Percentiles rank a stretch among this genome's conserved stretches.
Evolutionary conservation across 495 filamentous ascomycete genomes (phyloP).

Genomic region (Penicillium atrosanguineum): DNA sequence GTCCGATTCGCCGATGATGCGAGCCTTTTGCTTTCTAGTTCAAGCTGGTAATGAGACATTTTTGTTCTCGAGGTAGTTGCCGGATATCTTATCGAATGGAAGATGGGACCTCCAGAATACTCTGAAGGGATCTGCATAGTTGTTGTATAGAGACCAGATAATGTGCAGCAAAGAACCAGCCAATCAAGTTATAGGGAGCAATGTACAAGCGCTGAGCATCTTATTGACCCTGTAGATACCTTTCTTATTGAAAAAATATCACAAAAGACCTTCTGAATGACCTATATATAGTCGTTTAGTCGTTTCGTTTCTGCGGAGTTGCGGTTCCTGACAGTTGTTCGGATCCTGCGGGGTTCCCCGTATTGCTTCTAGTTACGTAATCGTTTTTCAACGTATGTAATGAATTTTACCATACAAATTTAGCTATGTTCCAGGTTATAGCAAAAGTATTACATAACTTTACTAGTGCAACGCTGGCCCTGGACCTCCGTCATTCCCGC

Average conservation of each 20-base stretch:
- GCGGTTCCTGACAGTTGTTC: slow-evolving; percentile 28
- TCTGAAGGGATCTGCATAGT: background rate
- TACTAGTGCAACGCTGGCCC: slow-evolving; percentile 3
- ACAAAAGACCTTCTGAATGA: background rate
- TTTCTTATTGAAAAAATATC: background rate
- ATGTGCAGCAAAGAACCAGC: background rate
- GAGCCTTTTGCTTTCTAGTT: too few relatives aligned
- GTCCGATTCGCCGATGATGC: too few relatives aligned
- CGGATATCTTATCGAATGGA: too few relatives aligned
- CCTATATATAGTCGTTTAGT: background rate
- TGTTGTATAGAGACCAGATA: background rate
- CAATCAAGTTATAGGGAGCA: background rate
- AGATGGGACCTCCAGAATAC: background rate
- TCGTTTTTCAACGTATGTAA: background rate
- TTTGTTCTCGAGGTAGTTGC: too few relatives aligned
- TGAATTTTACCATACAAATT: background rate
- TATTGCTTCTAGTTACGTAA: background rate
- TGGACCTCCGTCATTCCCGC: slow-evolving; percentile 21
- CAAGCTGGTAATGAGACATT: too few relatives aligned
- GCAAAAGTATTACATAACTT: background rate
- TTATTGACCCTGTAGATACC: background rate
- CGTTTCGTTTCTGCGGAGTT: background rate
- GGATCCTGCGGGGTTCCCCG: slow-evolving; percentile 20
- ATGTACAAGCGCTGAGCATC: background rate
- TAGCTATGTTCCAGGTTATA: background rate